These are phyloP conservation scores for Lipomyces chichibuensis DNA, from an alignment of 805 yeast species.

Conservation along the genomic window DNA sequence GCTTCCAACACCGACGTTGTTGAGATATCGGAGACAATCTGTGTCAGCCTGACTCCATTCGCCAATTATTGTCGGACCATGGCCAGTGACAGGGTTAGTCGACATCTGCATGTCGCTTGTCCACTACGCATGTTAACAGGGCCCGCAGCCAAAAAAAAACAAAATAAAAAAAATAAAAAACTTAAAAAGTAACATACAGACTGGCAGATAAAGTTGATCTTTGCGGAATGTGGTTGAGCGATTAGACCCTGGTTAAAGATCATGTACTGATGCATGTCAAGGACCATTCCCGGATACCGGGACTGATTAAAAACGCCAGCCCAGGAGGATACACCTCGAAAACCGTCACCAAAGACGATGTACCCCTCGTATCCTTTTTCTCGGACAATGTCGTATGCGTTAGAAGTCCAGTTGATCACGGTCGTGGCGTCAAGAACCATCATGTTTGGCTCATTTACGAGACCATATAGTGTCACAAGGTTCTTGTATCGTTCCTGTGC, in stretches of 20 bases:
- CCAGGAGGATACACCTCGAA: slow-evolving; percentile 64
- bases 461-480: slow-evolving; percentile 75
- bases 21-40: slow-evolving; percentile 81
- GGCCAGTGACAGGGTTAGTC: slow-evolving; percentile 60
- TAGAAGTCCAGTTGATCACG: slow-evolving; percentile 58
- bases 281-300: slow-evolving; percentile 62
- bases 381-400: slow-evolving; percentile 60
- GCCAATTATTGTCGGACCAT: slow-evolving; percentile 68
- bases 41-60: slow-evolving; percentile 87
- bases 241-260: slow-evolving; percentile 54
- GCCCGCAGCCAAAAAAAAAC: not conserved
- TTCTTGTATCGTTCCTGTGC: slow-evolving; percentile 63
- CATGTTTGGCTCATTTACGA: slow-evolving; percentile 73
- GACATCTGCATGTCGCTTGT: slow-evolving; percentile 55
- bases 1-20: slow-evolving; percentile 78
- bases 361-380: slow-evolving; percentile 54
- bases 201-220: slow-evolving; percentile 46
- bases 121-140: slow-evolving; percentile 47
- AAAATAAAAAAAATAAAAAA: not conserved
- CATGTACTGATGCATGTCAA: slow-evolving; percentile 88
- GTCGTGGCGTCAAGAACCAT: slow-evolving; percentile 57
- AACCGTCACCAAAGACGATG: slow-evolving; percentile 77
- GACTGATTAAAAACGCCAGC: slow-evolving; percentile 53
- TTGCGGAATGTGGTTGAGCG: slow-evolving; percentile 41
- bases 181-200: slow-evolving; percentile 8